phyloP scores from a whole-genome alignment of 768 basidiomycete species.

The Rhodotorula babjevae region DNA sequence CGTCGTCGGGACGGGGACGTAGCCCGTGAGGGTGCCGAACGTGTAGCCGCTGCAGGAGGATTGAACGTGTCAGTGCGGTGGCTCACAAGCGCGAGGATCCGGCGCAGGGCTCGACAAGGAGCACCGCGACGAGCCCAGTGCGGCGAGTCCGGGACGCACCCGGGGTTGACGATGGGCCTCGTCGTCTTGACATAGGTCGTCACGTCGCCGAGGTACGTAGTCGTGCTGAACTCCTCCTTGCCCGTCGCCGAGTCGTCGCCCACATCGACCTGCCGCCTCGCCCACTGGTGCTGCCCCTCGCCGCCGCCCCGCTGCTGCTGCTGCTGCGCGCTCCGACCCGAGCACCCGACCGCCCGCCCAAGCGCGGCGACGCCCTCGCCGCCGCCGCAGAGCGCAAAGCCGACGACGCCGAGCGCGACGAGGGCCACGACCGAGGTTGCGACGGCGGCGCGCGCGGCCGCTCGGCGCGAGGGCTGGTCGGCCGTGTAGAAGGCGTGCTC shows the following conservation, averaged over 20 bases:
- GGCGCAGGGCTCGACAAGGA: too few species aligned
- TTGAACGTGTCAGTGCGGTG: too few species aligned
- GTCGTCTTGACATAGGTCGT: slow-evolving; percentile 33
- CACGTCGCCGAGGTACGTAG: background rate
- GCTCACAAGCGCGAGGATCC: too few species aligned
- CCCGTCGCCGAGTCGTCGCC: background rate
- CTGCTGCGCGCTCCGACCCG: background rate
- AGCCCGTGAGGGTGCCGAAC: slow-evolving; percentile 27
- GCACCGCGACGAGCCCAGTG: too few species aligned
- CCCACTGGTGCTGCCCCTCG: background rate
- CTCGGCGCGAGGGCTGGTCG: background rate
- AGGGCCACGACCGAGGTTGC: background rate
- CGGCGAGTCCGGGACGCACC: background rate
- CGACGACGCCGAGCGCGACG: background rate
- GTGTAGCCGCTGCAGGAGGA: slow-evolving; percentile 19
- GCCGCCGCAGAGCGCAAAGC: background rate
- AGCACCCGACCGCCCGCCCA: background rate
- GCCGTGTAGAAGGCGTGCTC: background rate
- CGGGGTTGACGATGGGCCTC: slow-evolving; percentile 30
- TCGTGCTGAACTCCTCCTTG: slow-evolving; percentile 12
- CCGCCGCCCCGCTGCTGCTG: background rate
- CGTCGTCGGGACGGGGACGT: slow-evolving; percentile 13
- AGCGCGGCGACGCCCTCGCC: background rate
- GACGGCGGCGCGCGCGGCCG: background rate
- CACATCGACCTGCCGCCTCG: slow-evolving; percentile 8